phyloP scores from a whole-genome alignment of 2,329 filamentous ascomycete genomes.

The Diaporthe longicolla region DNA sequence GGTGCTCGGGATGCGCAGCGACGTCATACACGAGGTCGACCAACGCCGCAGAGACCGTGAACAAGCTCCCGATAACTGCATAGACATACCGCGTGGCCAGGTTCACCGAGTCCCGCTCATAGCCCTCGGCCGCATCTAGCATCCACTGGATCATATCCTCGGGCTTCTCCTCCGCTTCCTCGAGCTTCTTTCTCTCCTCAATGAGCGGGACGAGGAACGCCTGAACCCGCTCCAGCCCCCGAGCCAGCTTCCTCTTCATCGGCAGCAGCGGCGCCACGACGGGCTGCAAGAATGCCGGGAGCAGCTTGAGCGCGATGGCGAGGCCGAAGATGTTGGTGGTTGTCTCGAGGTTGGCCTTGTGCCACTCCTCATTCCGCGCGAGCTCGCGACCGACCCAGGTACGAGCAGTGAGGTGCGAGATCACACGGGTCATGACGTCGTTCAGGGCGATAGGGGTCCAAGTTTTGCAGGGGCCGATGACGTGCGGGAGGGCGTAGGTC shows the following conservation, averaged over 20 bases:
- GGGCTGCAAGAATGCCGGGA: not conserved
- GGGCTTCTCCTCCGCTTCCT: not conserved
- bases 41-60: not conserved
- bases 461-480: not conserved
- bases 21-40: not conserved
- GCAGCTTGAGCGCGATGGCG: not conserved
- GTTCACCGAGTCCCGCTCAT: not conserved
- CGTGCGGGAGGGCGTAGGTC: not conserved
- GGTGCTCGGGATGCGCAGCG: not conserved
- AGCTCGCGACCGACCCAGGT: not conserved
- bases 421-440: not conserved
- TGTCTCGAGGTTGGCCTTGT: not conserved
- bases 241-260: not conserved
- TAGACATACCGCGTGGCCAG: not conserved
- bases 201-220: not conserved
- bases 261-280: not conserved
- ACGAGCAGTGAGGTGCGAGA: not conserved
- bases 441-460: not conserved
- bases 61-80: not conserved
- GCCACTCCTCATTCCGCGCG: not conserved
- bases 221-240: not conserved
- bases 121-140: not conserved
- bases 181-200: not conserved
- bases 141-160: not conserved
- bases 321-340: not conserved